Conservation (phyloP, 2,329 filamentous ascomycete genomes). For the Exophiala aquamarina region DNA sequence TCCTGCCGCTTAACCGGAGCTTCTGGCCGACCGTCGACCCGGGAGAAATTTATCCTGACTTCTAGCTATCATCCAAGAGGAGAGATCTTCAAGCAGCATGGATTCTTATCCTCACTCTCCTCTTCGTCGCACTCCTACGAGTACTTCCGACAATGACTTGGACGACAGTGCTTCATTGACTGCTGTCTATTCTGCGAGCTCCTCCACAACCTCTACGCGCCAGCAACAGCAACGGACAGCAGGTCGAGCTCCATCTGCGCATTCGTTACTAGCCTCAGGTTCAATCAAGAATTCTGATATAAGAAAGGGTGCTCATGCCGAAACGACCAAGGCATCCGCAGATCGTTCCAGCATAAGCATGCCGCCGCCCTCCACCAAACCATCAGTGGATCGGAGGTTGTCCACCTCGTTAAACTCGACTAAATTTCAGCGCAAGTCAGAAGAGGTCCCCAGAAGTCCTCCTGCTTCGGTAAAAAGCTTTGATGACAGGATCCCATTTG, state of each 20-base stretch:
- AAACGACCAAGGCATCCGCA: constrained; percentile 57
- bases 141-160: constrained; percentile 18
- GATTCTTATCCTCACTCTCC: constrained; percentile 14
- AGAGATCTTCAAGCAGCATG: constrained; percentile 6
- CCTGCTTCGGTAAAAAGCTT: constrained; percentile 33
- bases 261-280: constrained; percentile 46
- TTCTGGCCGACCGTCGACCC: neutral
- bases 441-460: constrained; percentile 22
- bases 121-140: constrained; percentile 19
- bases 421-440: constrained; percentile 19
- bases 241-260: constrained; percentile 26
- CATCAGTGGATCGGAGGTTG: constrained; percentile 25
- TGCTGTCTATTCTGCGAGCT: constrained; percentile 16
- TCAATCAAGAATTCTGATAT: constrained; percentile 34
- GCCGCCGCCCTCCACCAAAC: constrained; percentile 52
- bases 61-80: neutral
- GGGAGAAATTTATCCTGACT: neutral
- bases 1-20: constrained; percentile 7
- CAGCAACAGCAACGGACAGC: constrained; percentile 1
- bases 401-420: constrained; percentile 21
- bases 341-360: constrained; percentile 65
- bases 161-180: constrained; percentile 16
- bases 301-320: constrained; percentile 61
- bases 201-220: constrained; percentile 16
- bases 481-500: constrained; percentile 36